Percentiles rank a stretch among this genome's conserved stretches.
phyloP scores from a whole-genome alignment of 1,284 basidiomycete genomes.

The Malassezia furfur region DNA sequence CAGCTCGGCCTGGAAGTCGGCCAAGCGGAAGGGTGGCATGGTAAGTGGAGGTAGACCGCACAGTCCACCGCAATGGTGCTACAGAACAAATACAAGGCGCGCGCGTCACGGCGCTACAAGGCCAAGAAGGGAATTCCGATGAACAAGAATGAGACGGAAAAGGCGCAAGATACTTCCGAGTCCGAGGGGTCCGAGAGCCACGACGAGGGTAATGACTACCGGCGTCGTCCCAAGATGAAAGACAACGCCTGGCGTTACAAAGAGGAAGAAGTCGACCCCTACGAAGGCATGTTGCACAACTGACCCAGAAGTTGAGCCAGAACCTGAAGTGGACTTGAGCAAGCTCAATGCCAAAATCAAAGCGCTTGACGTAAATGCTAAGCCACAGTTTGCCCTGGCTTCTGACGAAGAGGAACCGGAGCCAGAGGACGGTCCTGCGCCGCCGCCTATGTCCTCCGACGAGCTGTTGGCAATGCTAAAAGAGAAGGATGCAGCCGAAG shows the following conservation, averaged over 20 bases:
- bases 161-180: not conserved
- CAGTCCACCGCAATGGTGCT: conserved; percentile 31
- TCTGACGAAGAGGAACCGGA: conserved; percentile 17
- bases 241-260: conserved; percentile 15
- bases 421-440: not conserved
- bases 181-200: not conserved
- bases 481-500: conserved; percentile 36
- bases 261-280: not conserved
- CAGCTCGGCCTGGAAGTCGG: not conserved
- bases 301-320: conserved; percentile 29
- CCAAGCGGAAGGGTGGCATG: not conserved
- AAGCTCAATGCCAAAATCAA: conserved; percentile 29
- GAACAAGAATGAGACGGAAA: not conserved
- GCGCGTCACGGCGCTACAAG: conserved; percentile 39
- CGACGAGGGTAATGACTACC: not conserved
- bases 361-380: conserved; percentile 23
- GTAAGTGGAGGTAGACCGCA: not conserved
- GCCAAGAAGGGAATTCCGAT: conserved; percentile 1
- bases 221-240: conserved; percentile 3
- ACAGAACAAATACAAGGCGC: conserved; percentile 47
- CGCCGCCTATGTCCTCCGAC: not conserved
- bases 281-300: not conserved
- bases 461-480: conserved; percentile 24
- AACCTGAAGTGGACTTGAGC: conserved; percentile 41
- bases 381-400: conserved; percentile 20